Percentiles rank a stretch among this genome's conserved stretches.
Conservation (phyloP, 2,329 filamentous ascomycete species). For the Cordyceps tenuipes region DNA sequence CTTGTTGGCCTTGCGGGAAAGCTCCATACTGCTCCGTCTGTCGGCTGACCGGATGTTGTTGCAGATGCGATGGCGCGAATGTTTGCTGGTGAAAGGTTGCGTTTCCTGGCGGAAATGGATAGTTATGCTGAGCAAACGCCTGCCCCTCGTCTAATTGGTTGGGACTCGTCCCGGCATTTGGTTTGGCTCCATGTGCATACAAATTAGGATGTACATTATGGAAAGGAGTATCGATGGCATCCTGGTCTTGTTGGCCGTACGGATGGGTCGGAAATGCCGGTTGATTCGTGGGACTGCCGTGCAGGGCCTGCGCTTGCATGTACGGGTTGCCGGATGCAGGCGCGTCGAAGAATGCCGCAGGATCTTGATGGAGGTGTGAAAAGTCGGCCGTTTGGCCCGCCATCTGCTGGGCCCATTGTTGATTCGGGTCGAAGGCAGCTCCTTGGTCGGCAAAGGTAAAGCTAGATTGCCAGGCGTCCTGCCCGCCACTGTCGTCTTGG, state of each 20-base stretch:
- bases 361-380: constrained; percentile 25
- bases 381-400: constrained; percentile 25
- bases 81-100: constrained; percentile 22
- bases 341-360: constrained; percentile 27
- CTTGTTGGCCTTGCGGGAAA: constrained; percentile 18
- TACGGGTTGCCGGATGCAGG: constrained; percentile 25
- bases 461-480: constrained; percentile 27
- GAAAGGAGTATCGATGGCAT: constrained; percentile 30
- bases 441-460: constrained; percentile 26
- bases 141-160: constrained; percentile 25
- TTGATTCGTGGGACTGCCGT: constrained; percentile 22
- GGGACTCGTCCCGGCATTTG: constrained; percentile 21
- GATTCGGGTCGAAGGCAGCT: constrained; percentile 30
- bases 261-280: constrained; percentile 25
- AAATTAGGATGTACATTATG: constrained; percentile 29
- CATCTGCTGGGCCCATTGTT: constrained; percentile 31
- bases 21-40: constrained; percentile 14
- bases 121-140: constrained; percentile 26
- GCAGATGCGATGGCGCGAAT: constrained; percentile 10
- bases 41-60: constrained; percentile 16
- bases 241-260: constrained; percentile 26
- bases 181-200: constrained; percentile 28
- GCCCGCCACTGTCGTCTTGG: constrained; percentile 29
- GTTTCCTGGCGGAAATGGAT: constrained; percentile 25
- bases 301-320: constrained; percentile 20